Conservation (phyloP, 2,329 filamentous ascomycete species). For the Paraphaeosphaeria sporulosa region DNA sequence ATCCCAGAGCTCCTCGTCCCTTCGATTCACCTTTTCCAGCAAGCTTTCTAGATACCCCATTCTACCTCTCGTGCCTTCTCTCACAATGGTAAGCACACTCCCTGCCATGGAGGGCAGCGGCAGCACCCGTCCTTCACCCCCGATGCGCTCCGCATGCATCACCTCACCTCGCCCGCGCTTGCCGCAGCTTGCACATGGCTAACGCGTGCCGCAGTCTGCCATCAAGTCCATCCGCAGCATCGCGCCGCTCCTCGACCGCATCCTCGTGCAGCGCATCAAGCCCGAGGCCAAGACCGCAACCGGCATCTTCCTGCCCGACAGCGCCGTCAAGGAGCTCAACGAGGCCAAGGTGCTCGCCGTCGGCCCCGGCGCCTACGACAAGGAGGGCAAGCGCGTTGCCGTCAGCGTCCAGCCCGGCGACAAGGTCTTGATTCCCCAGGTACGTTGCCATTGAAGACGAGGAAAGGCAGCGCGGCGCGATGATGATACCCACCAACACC, state of each 20-base stretch:
- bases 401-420: conserved; percentile 86
- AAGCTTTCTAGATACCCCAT: conserved; percentile 12
- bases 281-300: conserved; percentile 94
- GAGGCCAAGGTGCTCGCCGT: conserved; percentile 96
- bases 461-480: conserved; percentile 37
- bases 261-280: conserved; percentile 97
- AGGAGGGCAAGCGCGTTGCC: conserved; percentile 84
- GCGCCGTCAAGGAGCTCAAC: conserved; percentile 96
- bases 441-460: conserved; percentile 54
- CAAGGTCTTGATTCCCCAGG: conserved; percentile 94
- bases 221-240: conserved; percentile 96
- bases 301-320: conserved; percentile 98
- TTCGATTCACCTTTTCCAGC: not conserved
- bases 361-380: conserved; percentile 86
- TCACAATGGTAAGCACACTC: conserved; percentile 22
- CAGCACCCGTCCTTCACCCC: not conserved
- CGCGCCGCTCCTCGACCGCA: conserved; percentile 94
- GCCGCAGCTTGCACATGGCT: not conserved
- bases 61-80: conserved; percentile 5
- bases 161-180: not conserved
- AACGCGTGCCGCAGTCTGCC: conserved; percentile 54
- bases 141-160: not conserved
- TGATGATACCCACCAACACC: conserved; percentile 89
- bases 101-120: not conserved
- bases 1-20: not conserved